Conservation (phyloP, 2,329 filamentous ascomycete genomes). For the Cercospora sp. region DNA sequence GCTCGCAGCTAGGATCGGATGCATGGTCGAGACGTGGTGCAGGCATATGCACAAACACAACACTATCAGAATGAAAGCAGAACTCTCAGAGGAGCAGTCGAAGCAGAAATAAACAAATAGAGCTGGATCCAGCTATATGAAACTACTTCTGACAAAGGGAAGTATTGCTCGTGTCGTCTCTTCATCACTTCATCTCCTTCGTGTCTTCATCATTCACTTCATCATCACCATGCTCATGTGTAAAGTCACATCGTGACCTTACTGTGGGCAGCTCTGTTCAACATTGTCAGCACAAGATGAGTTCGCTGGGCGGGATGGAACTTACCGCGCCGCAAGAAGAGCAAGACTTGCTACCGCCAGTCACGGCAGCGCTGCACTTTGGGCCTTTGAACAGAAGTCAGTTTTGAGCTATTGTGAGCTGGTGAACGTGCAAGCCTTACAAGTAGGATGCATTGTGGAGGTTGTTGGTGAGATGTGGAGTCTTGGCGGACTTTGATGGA, state of each 20-base stretch:
- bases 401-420: neutral
- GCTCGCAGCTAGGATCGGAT: too few relatives aligned
- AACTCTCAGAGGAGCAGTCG: too few relatives aligned
- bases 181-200: neutral
- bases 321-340: slow-evolving; percentile 34
- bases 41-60: too few relatives aligned
- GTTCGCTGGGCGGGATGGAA: too few relatives aligned
- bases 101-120: too few relatives aligned
- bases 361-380: slow-evolving; percentile 35
- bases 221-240: neutral
- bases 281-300: neutral
- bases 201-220: neutral
- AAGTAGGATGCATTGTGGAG: slow-evolving; percentile 27
- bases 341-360: slow-evolving; percentile 37
- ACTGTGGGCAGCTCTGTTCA: slow-evolving; percentile 34
- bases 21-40: too few relatives aligned
- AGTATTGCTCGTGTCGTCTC: neutral
- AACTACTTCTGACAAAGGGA: neutral
- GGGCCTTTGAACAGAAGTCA: slow-evolving; percentile 28
- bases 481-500: slow-evolving; percentile 3
- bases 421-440: slow-evolving; percentile 4
- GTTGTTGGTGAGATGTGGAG: neutral
- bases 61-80: too few relatives aligned
- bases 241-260: neutral
- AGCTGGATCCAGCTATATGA: neutral